Percentiles rank a stretch among this genome's conserved stretches.
Evolutionary conservation across 495 filamentous ascomycete species (phyloP).

Genomic region (Delitschia confertaspora): DNA sequence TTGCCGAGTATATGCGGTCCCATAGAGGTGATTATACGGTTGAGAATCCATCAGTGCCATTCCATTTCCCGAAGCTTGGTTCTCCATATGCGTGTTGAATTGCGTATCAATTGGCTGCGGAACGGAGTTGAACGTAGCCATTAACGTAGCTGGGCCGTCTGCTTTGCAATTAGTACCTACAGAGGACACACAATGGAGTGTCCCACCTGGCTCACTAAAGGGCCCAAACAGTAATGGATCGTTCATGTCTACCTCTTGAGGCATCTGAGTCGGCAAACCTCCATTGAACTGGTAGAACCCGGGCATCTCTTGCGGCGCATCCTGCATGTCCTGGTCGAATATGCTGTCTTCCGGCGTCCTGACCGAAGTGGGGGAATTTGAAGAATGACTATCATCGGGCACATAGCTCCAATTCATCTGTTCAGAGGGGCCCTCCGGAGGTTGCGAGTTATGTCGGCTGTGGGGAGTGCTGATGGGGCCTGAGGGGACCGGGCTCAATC

Average conservation of each 20-base stretch:
- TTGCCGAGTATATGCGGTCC: slow-evolving; percentile 7
- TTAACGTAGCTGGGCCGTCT: slow-evolving; percentile 1
- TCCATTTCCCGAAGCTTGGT: slow-evolving; percentile 1
- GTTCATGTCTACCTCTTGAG: slow-evolving; percentile 1
- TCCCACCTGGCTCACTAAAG: slow-evolving; percentile 10
- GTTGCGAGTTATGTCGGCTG: slow-evolving; percentile 18
- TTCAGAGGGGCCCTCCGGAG: slow-evolving; percentile 6
- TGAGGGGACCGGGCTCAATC: slow-evolving; percentile 14
- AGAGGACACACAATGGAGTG: not conserved
- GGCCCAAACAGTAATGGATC: too few species aligned
- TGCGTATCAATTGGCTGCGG: slow-evolving; percentile 3
- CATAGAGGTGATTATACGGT: slow-evolving; percentile 7
- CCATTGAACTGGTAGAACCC: slow-evolving; percentile 10
- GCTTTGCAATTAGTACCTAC: not conserved
- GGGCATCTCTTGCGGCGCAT: slow-evolving; percentile 8
- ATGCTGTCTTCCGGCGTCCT: slow-evolving; percentile 21
- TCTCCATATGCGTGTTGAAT: slow-evolving; percentile 3
- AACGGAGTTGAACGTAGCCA: not conserved
- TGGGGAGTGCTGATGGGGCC: slow-evolving; percentile 18
- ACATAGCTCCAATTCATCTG: slow-evolving; percentile 21
- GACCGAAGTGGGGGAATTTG: slow-evolving; percentile 19
- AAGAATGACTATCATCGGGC: slow-evolving; percentile 1
- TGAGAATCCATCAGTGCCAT: not conserved
- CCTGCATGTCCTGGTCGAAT: slow-evolving; percentile 20
- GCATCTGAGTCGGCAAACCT: slow-evolving; percentile 1